Evolutionary conservation across 768 basidiomycete genomes (phyloP).

Genomic region (Leccinum subgranulosum): DNA sequence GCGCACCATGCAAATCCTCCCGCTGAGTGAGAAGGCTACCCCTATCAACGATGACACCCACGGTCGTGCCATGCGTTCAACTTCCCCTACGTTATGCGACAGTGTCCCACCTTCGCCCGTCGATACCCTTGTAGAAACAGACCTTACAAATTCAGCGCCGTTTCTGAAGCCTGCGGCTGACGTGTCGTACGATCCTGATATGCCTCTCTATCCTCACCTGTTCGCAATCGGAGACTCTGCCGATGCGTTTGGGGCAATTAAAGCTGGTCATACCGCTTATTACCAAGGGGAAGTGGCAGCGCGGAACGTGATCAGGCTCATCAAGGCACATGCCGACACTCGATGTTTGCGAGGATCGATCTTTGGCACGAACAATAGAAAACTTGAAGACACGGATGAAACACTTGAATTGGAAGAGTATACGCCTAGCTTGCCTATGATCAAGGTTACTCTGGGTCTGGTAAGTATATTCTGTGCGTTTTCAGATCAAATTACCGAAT

Average conservation of each 20-base stretch:
- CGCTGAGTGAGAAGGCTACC: neutral
- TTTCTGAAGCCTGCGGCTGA: neutral
- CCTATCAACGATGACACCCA: neutral
- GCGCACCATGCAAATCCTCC: conserved; percentile 48
- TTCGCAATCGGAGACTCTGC: conserved; percentile 64
- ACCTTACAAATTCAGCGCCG: neutral
- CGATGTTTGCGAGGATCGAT: neutral
- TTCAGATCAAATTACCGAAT: neutral
- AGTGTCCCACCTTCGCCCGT: conserved; percentile 6
- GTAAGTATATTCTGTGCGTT: conserved; percentile 30
- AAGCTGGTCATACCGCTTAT: conserved; percentile 58
- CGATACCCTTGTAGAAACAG: conserved; percentile 9
- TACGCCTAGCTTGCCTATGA: conserved; percentile 45
- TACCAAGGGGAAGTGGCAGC: conserved; percentile 52
- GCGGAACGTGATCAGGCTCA: conserved; percentile 48
- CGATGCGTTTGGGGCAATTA: conserved; percentile 61
- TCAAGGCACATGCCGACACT: conserved; percentile 20
- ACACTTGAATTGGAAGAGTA: conserved; percentile 40
- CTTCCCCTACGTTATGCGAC: conserved; percentile 7
- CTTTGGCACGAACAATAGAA: neutral
- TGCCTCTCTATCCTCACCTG: conserved; percentile 43
- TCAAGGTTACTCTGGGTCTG: conserved; percentile 62
- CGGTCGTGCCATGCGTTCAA: neutral
- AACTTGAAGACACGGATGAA: neutral
- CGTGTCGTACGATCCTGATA: conserved; percentile 20